Evolutionary conservation across 148 eudicot species (phyloP), one percentile per base, ranked within the genome.

Genomic region (Salicornia ramosissima): DNA sequence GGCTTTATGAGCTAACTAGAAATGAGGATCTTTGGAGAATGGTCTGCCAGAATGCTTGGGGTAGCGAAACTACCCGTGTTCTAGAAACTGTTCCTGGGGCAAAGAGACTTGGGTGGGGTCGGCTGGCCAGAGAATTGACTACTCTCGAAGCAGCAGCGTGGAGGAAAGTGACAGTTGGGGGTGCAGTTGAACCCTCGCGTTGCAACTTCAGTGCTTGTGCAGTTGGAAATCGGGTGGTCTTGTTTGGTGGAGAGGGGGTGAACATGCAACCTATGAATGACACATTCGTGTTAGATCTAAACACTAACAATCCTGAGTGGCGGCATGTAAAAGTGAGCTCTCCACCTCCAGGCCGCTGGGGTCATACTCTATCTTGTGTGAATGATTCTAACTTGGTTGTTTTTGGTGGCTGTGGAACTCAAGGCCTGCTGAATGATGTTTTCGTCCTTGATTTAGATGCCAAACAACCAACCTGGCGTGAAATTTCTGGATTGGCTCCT

Each of bases 261-360:
- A 90, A 90, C 78, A 90, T 90, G 96, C 87, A 90, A 71, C 96
- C 96, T 43, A 84, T 92, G 94, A 92, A 92, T 56, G 98, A 92
- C 72, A 92, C 98, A 25, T 92, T 90, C 78, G 96, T 92, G 43
- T 70, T 92, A 80, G 98, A 92, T 73, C 75, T 92, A 29, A 90
- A 88, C 72, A 79, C 91, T 8, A 86, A 47, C 43, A 82, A 83
- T 29, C 98, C 96, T 0, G 88, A 90, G 80, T 92, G 98, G 98
- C 85, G 77, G 75, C 78, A 92, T 76, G 80, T 92, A 53, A 85
- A 88, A 77, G 98, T 92, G 46, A 74, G 96, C 67, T 92, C 91
- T 29, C 98, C 98, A 9, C 98, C 98, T 45, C 98, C 98, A 13
- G 96, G 96, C n/a, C 88, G 96, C 15, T 90, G 96, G 96, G 96